phyloP scores from a whole-genome alignment of 108 stramenopile species.

The Nannochloropsis salina region DNA sequence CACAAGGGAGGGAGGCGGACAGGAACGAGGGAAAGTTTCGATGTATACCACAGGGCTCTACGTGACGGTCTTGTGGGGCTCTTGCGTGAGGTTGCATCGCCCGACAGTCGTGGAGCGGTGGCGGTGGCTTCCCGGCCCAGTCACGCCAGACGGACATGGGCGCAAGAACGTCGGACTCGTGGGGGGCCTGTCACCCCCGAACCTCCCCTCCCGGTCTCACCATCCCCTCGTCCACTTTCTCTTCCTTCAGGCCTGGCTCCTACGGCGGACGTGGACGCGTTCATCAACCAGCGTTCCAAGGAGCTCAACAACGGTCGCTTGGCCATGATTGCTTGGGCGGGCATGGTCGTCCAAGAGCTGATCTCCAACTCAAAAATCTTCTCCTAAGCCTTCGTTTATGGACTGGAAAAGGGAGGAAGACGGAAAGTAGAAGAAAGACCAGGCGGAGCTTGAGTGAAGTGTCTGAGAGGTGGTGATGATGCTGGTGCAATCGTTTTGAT shows the following conservation, averaged over 20 bases:
- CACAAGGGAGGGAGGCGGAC: not conserved
- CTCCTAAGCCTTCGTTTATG: not conserved
- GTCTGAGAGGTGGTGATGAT: not conserved
- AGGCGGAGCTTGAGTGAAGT: not conserved
- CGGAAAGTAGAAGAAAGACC: not conserved
- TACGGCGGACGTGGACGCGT: conserved; percentile 61
- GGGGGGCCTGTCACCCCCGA: too few species aligned
- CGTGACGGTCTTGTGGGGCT: too few species aligned
- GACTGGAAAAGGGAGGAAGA: not conserved
- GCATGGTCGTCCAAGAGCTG: conserved; percentile 71
- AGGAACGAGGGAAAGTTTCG: too few species aligned
- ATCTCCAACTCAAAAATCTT: conserved; percentile 23
- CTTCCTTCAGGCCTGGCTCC: conserved; percentile 64
- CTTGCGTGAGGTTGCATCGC: too few species aligned
- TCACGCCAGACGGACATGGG: too few species aligned
- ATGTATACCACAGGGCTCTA: too few species aligned
- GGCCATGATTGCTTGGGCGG: conserved; percentile 82
- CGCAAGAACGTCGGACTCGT: too few species aligned
- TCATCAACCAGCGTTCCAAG: conserved; percentile 66
- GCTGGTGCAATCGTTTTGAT: too few species aligned
- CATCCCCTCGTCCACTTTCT: not conserved
- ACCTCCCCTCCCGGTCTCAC: not conserved
- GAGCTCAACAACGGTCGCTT: conserved; percentile 84
- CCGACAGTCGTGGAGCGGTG: too few species aligned
- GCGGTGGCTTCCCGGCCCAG: too few species aligned